These are phyloP conservation scores for Mollisia scopiformis DNA, from an alignment of 2,329 filamentous ascomycete genomes.

Conservation along the genomic window DNA sequence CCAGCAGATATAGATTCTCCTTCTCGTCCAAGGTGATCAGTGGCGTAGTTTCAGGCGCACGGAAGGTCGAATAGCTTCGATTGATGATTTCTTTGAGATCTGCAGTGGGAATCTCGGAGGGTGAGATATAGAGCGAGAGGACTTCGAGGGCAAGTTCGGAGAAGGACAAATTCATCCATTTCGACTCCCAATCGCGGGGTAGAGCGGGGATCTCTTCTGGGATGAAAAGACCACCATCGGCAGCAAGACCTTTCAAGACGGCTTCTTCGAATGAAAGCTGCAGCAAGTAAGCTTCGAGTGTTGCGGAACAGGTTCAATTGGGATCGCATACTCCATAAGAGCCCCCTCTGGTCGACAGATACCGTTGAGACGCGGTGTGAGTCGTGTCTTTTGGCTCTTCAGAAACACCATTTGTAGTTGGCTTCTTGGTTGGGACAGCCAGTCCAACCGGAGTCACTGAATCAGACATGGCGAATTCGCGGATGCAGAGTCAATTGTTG, in stretches of 20 bases:
- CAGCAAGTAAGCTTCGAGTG: constrained; percentile 19
- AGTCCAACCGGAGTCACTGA: constrained; percentile 24
- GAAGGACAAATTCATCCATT: constrained; percentile 80
- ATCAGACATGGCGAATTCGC: constrained; percentile 20
- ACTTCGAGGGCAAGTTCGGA: constrained; percentile 82
- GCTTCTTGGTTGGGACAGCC: constrained; percentile 26
- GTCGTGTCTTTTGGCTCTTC: constrained; percentile 27
- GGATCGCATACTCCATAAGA: constrained; percentile 58
- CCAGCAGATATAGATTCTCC: constrained; percentile 80
- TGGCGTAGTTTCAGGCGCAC: constrained; percentile 76
- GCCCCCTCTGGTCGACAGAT: constrained; percentile 64
- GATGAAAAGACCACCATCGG: constrained; percentile 15
- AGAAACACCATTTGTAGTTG: constrained; percentile 11
- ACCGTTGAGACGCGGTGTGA: constrained; percentile 58
- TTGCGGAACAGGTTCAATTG: constrained; percentile 10
- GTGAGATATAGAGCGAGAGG: constrained; percentile 85
- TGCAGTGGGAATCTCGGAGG: constrained; percentile 75
- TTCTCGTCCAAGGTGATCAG: constrained; percentile 73
- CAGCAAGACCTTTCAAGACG: constrained; percentile 12
- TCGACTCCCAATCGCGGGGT: constrained; percentile 63
- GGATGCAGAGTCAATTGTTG: neutral
- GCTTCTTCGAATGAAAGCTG: constrained; percentile 90
- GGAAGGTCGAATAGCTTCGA: constrained; percentile 88
- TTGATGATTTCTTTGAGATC: constrained; percentile 85
- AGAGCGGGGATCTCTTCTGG: constrained; percentile 61